Conservation (phyloP, 2,329 filamentous ascomycete genomes). For the Hawksworthiomyces lignivorus region DNA sequence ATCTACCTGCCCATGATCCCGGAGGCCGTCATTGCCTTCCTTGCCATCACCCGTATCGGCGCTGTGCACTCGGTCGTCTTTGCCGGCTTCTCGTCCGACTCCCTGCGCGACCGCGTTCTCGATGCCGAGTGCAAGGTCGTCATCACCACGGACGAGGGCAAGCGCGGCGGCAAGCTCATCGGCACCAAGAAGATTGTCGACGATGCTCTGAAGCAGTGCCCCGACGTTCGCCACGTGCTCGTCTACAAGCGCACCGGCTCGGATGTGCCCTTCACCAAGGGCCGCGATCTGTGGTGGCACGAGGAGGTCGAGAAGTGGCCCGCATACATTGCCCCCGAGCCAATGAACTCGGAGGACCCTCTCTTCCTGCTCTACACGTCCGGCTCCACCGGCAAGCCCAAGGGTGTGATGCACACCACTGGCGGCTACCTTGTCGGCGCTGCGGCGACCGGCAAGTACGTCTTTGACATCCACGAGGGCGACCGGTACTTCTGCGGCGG, state of each 20-base stretch:
- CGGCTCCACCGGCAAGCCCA: conserved; percentile 95
- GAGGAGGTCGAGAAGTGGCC: conserved; percentile 98
- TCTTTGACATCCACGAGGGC: conserved; percentile 93
- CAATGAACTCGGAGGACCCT: conserved; percentile 88
- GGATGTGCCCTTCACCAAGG: conserved; percentile 82
- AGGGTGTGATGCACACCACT: conserved; percentile 97
- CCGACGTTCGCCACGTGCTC: conserved; percentile 73
- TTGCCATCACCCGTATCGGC: conserved; percentile 86
- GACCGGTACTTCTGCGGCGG: conserved; percentile 97
- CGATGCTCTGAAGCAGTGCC: conserved; percentile 93
- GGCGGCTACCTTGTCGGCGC: conserved; percentile 91
- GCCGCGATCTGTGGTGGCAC: conserved; percentile 95
- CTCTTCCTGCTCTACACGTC: conserved; percentile 97
- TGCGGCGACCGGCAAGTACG: conserved; percentile 92
- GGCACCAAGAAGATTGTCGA: conserved; percentile 99
- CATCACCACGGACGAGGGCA: conserved; percentile 96
- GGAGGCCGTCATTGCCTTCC: conserved; percentile 82
- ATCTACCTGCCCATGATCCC: conserved; percentile 99
- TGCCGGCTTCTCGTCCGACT: conserved; percentile 94
- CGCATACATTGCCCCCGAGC: conserved; percentile 79
- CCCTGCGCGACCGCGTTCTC: conserved; percentile 86
- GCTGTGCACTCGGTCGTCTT: conserved; percentile 97
- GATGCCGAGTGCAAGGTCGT: conserved; percentile 88
- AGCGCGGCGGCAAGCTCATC: conserved; percentile 94
- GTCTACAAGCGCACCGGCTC: conserved; percentile 94